Conservation (phyloP, 2,329 filamentous ascomycete species). For the Calonectria hongkongensis region DNA sequence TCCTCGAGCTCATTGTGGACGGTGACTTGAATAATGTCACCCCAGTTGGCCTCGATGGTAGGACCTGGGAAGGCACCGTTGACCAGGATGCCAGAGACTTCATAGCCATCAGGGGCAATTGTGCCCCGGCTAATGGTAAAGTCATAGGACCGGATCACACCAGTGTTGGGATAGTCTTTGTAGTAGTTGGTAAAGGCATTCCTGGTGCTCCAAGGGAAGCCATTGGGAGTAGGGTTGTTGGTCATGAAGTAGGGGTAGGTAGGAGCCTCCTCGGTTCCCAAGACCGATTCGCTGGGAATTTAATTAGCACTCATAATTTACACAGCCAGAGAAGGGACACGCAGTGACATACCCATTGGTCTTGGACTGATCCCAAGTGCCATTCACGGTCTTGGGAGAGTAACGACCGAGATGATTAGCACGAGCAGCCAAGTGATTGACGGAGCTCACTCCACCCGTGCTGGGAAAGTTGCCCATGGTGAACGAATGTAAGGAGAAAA, state of each 20-base stretch:
- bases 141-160: conserved; percentile 73
- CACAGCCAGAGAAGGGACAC: background rate
- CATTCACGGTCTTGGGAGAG: conserved; percentile 37
- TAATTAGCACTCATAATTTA: conserved; percentile 34
- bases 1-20: conserved; percentile 80
- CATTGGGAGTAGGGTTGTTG: conserved; percentile 69
- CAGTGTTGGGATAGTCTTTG: conserved; percentile 68
- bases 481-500: conserved; percentile 25
- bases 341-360: conserved; percentile 50
- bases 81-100: conserved; percentile 73
- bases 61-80: conserved; percentile 82
- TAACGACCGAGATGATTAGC: conserved; percentile 21
- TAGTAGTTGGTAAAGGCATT: conserved; percentile 71
- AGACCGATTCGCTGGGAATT: conserved; percentile 59
- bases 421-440: conserved; percentile 42
- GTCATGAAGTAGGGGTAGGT: conserved; percentile 65
- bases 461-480: conserved; percentile 51
- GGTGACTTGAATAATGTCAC: conserved; percentile 77
- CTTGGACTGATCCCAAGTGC: conserved; percentile 44
- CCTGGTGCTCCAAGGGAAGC: conserved; percentile 71
- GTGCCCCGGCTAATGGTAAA: conserved; percentile 70
- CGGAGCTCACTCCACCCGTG: conserved; percentile 23
- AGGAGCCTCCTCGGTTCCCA: conserved; percentile 63
- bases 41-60: conserved; percentile 78
- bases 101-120: conserved; percentile 75